Percentiles rank a stretch among this genome's conserved stretches.
These are phyloP conservation scores for Bryoglossum gracile DNA, from an alignment of 495 filamentous ascomycete genomes.

Conservation along the genomic window DNA sequence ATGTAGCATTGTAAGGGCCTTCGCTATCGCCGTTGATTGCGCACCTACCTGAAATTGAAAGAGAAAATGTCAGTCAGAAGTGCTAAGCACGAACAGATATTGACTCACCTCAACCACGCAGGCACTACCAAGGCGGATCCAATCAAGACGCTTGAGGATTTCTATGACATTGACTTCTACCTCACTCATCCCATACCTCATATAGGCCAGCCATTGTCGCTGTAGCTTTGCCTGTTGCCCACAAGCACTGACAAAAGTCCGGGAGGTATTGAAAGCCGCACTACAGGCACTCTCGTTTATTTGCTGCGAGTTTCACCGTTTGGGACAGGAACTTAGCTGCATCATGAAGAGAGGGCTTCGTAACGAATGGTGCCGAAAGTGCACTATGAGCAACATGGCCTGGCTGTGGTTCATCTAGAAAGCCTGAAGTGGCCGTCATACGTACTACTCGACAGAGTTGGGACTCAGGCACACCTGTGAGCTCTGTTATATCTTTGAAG, in stretches of 20 bases:
- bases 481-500: constrained; percentile 32
- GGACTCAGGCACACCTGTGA: constrained; percentile 29
- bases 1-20: no score
- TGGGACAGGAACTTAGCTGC: constrained; percentile 34
- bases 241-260: constrained; percentile 3
- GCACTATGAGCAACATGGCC: constrained; percentile 32
- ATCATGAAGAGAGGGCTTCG: constrained; percentile 28
- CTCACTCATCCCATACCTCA: constrained; percentile 15
- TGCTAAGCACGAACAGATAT: no score
- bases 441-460: constrained; percentile 31
- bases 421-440: constrained; percentile 32
- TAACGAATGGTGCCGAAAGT: constrained; percentile 33
- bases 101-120: not conserved
- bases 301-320: constrained; percentile 15
- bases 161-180: constrained; percentile 23
- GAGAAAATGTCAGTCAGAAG: no score
- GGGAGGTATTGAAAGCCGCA: constrained; percentile 24
- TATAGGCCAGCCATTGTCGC: constrained; percentile 31
- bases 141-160: constrained; percentile 25
- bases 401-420: constrained; percentile 32
- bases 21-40: no score
- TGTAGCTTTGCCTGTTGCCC: constrained; percentile 25
- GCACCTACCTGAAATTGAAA: no score
- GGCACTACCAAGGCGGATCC: constrained; percentile 11
- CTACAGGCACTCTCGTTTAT: constrained; percentile 15